Conservation (phyloP, 768 basidiomycete species). For the Podaxis rugospora region DNA sequence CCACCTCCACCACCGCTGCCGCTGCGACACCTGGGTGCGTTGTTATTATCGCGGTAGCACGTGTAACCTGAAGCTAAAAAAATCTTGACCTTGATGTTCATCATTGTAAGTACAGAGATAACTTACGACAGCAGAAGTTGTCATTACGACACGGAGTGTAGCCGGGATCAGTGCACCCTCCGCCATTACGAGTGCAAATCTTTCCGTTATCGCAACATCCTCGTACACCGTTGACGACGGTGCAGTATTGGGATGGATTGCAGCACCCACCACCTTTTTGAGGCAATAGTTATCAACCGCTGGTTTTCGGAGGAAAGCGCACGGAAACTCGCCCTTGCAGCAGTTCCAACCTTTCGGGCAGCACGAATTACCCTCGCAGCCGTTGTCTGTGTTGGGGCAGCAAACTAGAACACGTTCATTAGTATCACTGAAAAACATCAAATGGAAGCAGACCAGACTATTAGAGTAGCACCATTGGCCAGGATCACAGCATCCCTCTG, state of each 20-base stretch:
- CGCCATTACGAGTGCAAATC: background rate
- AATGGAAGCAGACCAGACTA: background rate
- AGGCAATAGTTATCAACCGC: background rate
- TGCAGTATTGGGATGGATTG: background rate
- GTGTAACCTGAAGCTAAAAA: background rate
- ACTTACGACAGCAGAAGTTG: conserved; percentile 1
- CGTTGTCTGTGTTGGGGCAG: background rate
- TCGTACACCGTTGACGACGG: background rate
- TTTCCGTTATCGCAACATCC: conserved; percentile 3
- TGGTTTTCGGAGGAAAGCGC: background rate
- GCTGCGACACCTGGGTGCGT: background rate
- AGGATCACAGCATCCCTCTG: conserved; percentile 3
- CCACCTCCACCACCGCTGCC: background rate
- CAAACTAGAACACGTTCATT: background rate
- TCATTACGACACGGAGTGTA: background rate
- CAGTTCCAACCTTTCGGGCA: conserved; percentile 1
- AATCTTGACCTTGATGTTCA: background rate
- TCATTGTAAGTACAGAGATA: background rate
- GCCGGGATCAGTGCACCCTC: background rate
- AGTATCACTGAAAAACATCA: background rate
- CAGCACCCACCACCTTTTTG: conserved; percentile 4
- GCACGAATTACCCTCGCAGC: background rate
- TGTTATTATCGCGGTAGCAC: background rate
- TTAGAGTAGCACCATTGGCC: conserved; percentile 4
- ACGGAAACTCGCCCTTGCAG: background rate